These are phyloP conservation scores for Phytopythium delawarense DNA, from an alignment of 352 stramenopile species.

Conservation along the genomic window DNA sequence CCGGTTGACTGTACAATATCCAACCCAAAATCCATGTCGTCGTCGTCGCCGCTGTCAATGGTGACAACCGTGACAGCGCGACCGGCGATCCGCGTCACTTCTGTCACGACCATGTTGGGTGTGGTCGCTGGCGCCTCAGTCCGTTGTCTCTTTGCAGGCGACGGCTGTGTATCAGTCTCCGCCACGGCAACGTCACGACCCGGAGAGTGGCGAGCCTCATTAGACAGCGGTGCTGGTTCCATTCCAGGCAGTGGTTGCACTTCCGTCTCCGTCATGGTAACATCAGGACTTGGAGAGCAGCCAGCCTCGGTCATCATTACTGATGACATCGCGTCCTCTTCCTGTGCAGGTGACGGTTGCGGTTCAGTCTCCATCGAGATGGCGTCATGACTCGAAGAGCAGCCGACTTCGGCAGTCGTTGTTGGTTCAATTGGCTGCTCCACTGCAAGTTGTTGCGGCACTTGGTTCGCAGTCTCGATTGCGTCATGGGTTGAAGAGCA, in stretches of 20 bases:
- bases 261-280: background rate
- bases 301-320: too few species aligned
- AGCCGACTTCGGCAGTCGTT: too few species aligned
- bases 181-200: background rate
- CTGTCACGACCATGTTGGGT: background rate
- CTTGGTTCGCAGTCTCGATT: too few species aligned
- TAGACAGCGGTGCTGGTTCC: background rate
- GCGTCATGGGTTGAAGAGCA: too few species aligned
- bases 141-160: background rate
- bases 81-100: background rate
- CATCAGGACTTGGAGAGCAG: too few species aligned
- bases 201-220: background rate
- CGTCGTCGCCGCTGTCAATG: constrained; percentile 1
- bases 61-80: constrained; percentile 1
- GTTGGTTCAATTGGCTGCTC: too few species aligned
- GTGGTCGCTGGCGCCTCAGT: background rate
- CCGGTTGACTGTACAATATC: background rate
- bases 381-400: too few species aligned
- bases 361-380: too few species aligned
- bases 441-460: too few species aligned
- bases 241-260: background rate
- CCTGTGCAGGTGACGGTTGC: too few species aligned
- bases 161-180: background rate
- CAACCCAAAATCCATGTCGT: background rate
- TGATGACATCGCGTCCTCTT: too few species aligned